Base-by-base conservation (phyloP, 345 rosid genomes). In the Capsella bursapastoris region DNA sequence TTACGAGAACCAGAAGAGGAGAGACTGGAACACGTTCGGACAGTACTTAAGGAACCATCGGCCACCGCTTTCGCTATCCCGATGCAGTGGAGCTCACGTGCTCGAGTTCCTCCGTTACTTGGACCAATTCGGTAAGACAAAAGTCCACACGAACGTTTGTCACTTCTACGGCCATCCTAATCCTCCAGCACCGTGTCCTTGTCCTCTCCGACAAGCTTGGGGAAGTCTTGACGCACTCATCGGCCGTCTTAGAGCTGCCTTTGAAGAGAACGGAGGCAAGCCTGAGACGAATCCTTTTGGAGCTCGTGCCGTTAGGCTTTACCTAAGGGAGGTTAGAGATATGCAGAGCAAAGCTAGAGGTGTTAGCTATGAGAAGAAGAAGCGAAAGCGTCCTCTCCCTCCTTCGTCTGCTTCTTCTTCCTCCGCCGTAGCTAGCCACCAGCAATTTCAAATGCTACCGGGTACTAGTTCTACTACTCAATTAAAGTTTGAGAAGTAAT, bases 21-120 rank as follows among this genome's bases (percentile, higher is more conserved):
- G 92, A 64, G 92, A 87, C 83, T 87, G 92, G 92, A 87, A 87
- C 84, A 87, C 89, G 25, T 87, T 87, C 65, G 87, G 89, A 18
- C 89, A 87, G 64, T 87, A 84, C 80, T 53, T 87, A 66, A 83
- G 83, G 41, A 87, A 84, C 69, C 92, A 87, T 75, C 67, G 89
- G 34, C 91, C 91, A 3, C 89, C 91, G 14, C 85, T 87, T 32
- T 71, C 87, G 0, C 74, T 85, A 6, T 74, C 88, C 22, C 65
- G 83, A 61, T 87, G 91, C 72, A 87, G 89, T 28, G 89, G 91
- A 44, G 89, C 89, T 14, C 91, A 87, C 47, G 89, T 87, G 22
- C 87, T 87, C 6, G 91, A 87, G 80, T 87, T 87, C 75, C 91
- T 87, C 61, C 89, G 89, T 40, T 87, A 87, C 79, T 83, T 85